A percentile compares a stretch with the other conserved stretches of the same genome.
Evolutionary conservation across 306 rosid genomes (phyloP).

Genomic region (Cajanus cajan): DNA sequence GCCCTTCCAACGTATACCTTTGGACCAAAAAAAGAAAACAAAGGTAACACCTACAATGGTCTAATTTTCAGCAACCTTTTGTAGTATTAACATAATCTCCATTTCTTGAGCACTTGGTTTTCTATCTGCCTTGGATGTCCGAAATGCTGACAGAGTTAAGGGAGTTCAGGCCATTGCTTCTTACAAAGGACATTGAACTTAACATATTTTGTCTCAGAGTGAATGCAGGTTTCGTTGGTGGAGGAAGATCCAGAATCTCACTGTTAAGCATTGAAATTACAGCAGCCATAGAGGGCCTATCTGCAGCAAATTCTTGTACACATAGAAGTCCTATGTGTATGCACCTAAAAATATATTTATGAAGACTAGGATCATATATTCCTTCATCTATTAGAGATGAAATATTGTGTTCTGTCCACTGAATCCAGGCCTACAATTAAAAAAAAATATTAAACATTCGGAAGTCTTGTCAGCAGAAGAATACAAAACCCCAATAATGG

Average conservation of each 20-base stretch:
- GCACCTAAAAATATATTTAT: neutral
- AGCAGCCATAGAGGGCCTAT: neutral
- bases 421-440: constrained; percentile 29
- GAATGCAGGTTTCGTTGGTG: neutral
- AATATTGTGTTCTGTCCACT: neutral
- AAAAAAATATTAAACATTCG: neutral
- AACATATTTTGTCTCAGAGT: neutral
- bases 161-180: neutral
- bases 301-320: neutral
- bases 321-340: constrained; percentile 1
- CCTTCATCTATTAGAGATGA: neutral
- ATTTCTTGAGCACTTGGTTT: neutral
- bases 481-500: neutral
- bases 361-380: neutral
- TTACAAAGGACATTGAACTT: neutral
- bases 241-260: neutral
- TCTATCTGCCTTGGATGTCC: constrained; percentile 17
- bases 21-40: no score
- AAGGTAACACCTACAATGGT: neutral
- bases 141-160: neutral
- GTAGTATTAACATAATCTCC: neutral
- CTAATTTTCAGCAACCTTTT: neutral
- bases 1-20: no score
- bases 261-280: neutral
- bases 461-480: neutral